Conservation (phyloP, 1,284 basidiomycete species). For the Sanghuangporus baumii region DNA sequence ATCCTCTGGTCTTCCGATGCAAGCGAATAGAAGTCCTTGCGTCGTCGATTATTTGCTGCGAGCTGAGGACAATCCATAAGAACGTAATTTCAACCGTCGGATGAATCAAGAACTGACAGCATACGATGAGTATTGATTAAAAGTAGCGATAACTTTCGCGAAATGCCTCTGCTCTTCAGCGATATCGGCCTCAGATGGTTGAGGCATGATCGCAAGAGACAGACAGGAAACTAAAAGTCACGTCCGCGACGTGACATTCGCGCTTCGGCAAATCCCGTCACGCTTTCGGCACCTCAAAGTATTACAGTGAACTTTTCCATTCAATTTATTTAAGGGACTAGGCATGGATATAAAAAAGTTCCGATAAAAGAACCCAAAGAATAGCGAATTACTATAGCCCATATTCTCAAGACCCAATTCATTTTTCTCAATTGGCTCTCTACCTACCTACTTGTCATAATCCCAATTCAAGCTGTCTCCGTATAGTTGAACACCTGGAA, state of each 20-base stretch:
- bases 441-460: not conserved
- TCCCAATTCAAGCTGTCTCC: not conserved
- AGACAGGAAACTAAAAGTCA: not conserved
- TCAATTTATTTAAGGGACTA: too few relatives aligned
- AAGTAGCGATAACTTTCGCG: constrained; percentile 60
- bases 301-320: not conserved
- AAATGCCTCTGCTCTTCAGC: constrained; percentile 58
- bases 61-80: constrained; percentile 37
- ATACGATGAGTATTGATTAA: constrained; percentile 59
- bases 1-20: constrained; percentile 55
- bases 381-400: not conserved
- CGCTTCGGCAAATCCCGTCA: not conserved
- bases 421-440: not conserved
- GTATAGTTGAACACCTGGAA: constrained; percentile 12
- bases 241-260: not conserved
- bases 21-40: constrained; percentile 65
- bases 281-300: not conserved
- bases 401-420: not conserved
- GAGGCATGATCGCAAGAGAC: constrained; percentile 3
- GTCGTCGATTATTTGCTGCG: constrained; percentile 67
- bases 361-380: too few relatives aligned
- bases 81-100: not conserved
- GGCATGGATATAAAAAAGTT: too few relatives aligned
- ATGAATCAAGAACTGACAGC: constrained; percentile 42
- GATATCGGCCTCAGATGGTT: constrained; percentile 23